Evolutionary conservation across 495 filamentous ascomycete species (phyloP), one percentile per base, ranked within the genome.

Genomic region (Tuber indicum): DNA sequence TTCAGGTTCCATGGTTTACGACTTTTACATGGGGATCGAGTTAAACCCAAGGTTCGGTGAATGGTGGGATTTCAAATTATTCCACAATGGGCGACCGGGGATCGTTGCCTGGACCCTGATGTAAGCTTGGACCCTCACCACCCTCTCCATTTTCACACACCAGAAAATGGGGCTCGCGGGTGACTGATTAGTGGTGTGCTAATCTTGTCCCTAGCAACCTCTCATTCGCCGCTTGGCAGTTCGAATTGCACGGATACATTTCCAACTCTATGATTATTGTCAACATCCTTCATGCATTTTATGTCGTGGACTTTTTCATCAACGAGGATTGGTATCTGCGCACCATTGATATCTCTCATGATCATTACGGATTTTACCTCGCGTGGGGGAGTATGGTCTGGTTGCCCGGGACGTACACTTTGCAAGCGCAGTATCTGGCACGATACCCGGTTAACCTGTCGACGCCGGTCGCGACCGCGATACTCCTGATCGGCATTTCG

Each of bases 321-420:
- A 86, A 88, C 62, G 87, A 88, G 79, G 84, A 85, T 71, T 87
- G 86, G 86, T 88, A 88, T 72, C 85, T 88, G 44, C 81, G 85
- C 46, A 88, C 87, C 12, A 87, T 88, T 49, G 87, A 88, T 75
- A 88, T 88, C 49, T 83, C 81, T 36, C 86, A 87, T 70, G 87
- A 88, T 71, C 87, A 88, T 77, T 88, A 87, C 75, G 87, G 87
- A 3, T 88, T 87, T 81, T 87, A 87, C 79, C 84, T 88, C 10
- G 85, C 84, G 36, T 88, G 85, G 85, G 87, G 87, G 44, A 85
- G 83, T 49, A 83, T 86, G 36, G 85, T 85, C 46, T 87, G 84
- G 81, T 78, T 88, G 14, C 87, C 87, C 3, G 82, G 81, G 9
- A 76, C 86, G 23, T 88, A 88, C 81, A 87, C 87, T 19, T 81